phyloP scores from a whole-genome alignment of 257 asterid genomes.

The Solanum rostratum region DNA sequence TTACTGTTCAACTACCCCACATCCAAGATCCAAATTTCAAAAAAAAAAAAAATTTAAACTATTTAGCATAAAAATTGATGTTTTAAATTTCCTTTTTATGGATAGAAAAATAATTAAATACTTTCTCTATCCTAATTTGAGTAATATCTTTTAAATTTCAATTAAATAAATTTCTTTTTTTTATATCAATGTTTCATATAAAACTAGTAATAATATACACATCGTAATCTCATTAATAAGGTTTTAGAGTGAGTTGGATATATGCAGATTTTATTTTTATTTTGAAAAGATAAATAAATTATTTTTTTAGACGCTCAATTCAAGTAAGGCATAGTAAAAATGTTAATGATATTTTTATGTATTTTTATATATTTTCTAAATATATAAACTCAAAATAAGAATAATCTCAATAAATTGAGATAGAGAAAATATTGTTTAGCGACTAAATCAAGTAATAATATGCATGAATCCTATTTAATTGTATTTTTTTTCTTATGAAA shows the following conservation, averaged over 20 bases:
- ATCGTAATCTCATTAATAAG: background rate
- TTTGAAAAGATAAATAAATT: fast-evolving
- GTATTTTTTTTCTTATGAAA: background rate
- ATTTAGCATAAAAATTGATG: background rate
- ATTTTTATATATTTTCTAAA: background rate
- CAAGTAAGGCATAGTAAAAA: background rate
- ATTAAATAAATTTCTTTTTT: fast-evolving
- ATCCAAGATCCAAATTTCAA: background rate
- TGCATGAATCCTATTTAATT: background rate
- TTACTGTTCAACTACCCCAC: background rate
- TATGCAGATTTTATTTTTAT: no score
- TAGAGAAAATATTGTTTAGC: background rate
- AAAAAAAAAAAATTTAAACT: background rate
- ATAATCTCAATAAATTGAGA: no score
- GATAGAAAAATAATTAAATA: background rate
- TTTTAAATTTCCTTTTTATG: background rate
- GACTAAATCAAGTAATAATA: background rate
- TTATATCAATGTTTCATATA: background rate
- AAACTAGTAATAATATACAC: background rate
- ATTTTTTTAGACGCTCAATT: background rate
- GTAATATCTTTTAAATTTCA: background rate
- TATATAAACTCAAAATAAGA: no score
- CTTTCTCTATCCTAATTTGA: background rate
- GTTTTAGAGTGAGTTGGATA: no score
- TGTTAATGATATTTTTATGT: background rate